Evolutionary conservation across 176 grass and related monocot species (phyloP), one percentile per base, ranked within the genome.

Genomic region (Oryza officinalis): DNA sequence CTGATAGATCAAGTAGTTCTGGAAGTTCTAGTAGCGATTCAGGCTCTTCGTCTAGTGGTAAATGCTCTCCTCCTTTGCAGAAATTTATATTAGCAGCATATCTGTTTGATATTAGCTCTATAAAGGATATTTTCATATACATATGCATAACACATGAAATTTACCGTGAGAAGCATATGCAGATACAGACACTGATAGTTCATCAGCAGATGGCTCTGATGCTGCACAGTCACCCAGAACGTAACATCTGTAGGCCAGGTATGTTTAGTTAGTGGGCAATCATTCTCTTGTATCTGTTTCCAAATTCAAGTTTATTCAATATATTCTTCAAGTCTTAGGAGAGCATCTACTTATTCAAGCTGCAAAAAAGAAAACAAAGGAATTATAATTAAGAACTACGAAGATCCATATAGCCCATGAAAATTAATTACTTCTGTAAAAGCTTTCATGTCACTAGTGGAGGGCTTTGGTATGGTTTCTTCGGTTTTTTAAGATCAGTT

Each of bases 101-200:
- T 1, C 41, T 41, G 40, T 41, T 41, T 41, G 40, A 9, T 11
- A 41, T 41, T 65, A 68, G 27, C 67, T 60, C 46, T 67, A 47
- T 30, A 76, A 64, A 31, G 15, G n/a, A 52, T 70, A 63, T 77
- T 11, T 69, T 74, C 3, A 25, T 61, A 82, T 65, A 40, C 54
- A 79, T 81, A 1, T 82, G 26, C 12, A 44, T 44, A 73, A 33
- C 74, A 32, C 59, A 11, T 85, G 73, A 31, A 68, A 85, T 77
- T 82, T 83, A 87, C 54, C 11, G 82, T 88, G 20, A 69, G 70
- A 86, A 82, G n/a, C 23, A 41, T 87, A 26, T 87, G 82, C 90
- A 94, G 93, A 94, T 88, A 88, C 93, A 6, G 93, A 94, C 69
- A 78, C 85, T 30, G 93, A 92, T 83, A 94, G 93, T 80, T 94